Evolutionary conservation across 2,329 filamentous ascomycete genomes (phyloP).

Genomic region (Microdochium nivale): DNA sequence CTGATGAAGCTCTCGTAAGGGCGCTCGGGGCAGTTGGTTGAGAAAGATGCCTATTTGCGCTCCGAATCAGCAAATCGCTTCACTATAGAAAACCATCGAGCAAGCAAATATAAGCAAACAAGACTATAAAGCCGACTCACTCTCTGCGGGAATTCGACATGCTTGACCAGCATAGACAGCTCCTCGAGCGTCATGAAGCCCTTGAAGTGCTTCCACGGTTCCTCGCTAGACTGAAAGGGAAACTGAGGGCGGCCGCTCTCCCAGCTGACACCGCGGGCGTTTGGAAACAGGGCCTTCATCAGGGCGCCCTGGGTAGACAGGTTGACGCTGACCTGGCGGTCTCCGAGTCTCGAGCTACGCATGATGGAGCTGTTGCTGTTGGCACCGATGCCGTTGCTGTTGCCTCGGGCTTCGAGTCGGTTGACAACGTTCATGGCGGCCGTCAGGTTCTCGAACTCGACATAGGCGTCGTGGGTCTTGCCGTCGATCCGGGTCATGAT

Average conservation of each 20-base stretch:
- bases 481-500: slow-evolving; percentile 55
- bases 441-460: slow-evolving; percentile 44
- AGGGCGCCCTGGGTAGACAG: slow-evolving; percentile 26
- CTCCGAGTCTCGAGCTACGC: slow-evolving; percentile 40
- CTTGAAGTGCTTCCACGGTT: slow-evolving; percentile 41
- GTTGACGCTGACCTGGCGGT: slow-evolving; percentile 11
- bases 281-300: slow-evolving; percentile 55
- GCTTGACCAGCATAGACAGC: slow-evolving; percentile 54
- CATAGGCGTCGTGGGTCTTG: slow-evolving; percentile 54
- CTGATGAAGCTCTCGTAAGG: slow-evolving; percentile 59
- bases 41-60: slow-evolving; percentile 35
- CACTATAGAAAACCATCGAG: slow-evolving; percentile 2
- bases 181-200: slow-evolving; percentile 55
- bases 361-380: neutral
- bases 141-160: slow-evolving; percentile 52
- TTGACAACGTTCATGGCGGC: slow-evolving; percentile 47
- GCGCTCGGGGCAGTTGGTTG: slow-evolving; percentile 52
- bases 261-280: slow-evolving; percentile 48
- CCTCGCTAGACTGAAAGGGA: slow-evolving; percentile 11
- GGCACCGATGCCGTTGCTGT: slow-evolving; percentile 23
- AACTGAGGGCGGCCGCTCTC: slow-evolving; percentile 34
- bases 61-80: slow-evolving; percentile 25
- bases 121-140: slow-evolving; percentile 32
- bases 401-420: slow-evolving; percentile 25
- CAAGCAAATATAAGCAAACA: slow-evolving; percentile 3